Evolutionary conservation across 176 grass and related monocot species (phyloP).

Genomic region (Melocanna baccifera): DNA sequence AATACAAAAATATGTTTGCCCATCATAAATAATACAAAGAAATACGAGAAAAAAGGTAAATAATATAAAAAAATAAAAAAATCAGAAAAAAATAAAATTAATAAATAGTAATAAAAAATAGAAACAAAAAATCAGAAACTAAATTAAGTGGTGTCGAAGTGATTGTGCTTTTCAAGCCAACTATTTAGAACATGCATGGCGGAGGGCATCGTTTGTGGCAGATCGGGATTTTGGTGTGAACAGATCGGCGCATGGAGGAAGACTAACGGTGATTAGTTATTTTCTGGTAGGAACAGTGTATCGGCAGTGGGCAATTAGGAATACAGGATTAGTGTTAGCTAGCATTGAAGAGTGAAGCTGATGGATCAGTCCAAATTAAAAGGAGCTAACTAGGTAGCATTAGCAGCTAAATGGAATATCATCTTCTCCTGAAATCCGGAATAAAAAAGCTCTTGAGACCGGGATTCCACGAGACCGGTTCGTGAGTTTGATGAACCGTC

Average conservation of each 20-base stretch:
- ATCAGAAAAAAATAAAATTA: too few species aligned
- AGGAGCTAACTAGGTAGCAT: not conserved
- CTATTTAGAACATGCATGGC: not conserved
- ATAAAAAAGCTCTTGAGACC: constrained; percentile 12
- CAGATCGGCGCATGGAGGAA: not conserved
- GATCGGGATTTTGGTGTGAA: not conserved
- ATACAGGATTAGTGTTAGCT: not conserved
- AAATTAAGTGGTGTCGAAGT: too few species aligned
- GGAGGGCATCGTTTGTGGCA: not conserved
- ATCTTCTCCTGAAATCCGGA: constrained; percentile 33
- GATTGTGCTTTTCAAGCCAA: not conserved
- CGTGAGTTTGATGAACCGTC: not conserved
- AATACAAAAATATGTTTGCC: too few species aligned
- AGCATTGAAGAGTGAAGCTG: constrained; percentile 4
- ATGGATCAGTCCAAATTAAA: not conserved
- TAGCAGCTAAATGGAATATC: not conserved
- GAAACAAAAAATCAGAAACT: too few species aligned
- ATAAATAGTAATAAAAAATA: too few species aligned
- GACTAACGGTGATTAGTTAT: not conserved
- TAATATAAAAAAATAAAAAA: too few species aligned
- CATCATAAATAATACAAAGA: too few species aligned
- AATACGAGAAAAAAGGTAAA: too few species aligned
- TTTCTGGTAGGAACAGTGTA: not conserved
- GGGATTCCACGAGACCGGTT: constrained; percentile 17
- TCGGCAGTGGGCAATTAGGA: not conserved